Evolutionary conservation across 768 basidiomycete species (phyloP), one percentile per base, ranked within the genome.

Genomic region (Kwoniella europaea): DNA sequence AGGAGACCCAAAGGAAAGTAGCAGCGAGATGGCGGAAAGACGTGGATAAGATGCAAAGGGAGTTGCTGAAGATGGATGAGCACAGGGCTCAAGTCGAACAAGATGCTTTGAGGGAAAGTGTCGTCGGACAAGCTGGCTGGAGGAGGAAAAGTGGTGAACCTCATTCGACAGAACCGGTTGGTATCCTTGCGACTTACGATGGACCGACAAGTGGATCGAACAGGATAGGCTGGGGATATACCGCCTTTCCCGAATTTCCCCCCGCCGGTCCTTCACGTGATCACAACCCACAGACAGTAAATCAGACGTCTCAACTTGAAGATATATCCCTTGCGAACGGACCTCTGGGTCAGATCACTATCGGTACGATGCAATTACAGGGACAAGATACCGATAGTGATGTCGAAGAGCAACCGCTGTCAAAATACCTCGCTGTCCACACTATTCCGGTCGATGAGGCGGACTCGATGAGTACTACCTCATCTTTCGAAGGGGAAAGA

Each of bases 1-100:
- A 80, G 43, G 79, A 80, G 20, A 57, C 13, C 29, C 79, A 80
- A 58, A 43, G 79, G 4, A 80, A 76, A 53, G 50, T 71, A 2
- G 74, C 69, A 3, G 72, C 76, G 3, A 58, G 79, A 52, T 58
- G 77, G 65, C 63, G 69, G 55, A 70, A 60, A 52, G 79, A 80
- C 10, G 54, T 76, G 18, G 76, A 77, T 5, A 80, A 77, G 64
- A 70, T 80, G 50, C 73, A 76, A 54, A 54, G 76, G 44, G 76
- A 77, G 27, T 69, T 73, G 22, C 58, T 74, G 24, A 58, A 68
- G 56, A 69, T 70, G n/a, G 79, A 80, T 44, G 73, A 71, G 41
- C 59, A 54, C 41, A 46, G 73, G 50, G 71, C 61, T 0, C 4
- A 64, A 62, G 20, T 7, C 53, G 67, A 68, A 22, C 35, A 55